Percentiles rank a stretch among this genome's conserved stretches.
These are phyloP conservation scores for Trichoderma orchidacearum DNA, from an alignment of 495 filamentous ascomycete species.

Conservation along the genomic window DNA sequence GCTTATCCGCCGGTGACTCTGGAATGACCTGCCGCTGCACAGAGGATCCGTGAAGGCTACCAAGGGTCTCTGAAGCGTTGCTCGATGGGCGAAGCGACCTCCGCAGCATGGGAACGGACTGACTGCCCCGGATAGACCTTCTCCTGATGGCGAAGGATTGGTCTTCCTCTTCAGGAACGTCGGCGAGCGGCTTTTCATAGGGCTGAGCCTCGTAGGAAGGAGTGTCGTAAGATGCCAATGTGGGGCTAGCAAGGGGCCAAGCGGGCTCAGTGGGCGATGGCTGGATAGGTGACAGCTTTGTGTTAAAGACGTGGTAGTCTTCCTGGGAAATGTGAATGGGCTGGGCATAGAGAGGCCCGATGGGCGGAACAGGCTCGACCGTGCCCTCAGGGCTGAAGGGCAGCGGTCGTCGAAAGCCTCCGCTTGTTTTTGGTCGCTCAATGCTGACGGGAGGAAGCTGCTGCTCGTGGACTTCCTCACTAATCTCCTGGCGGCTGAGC, in stretches of 20 bases:
- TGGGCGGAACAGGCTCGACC: constrained; percentile 13
- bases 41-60: constrained; percentile 21
- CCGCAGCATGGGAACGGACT: constrained; percentile 33
- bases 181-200: constrained; percentile 36
- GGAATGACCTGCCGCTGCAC: constrained; percentile 11
- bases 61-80: constrained; percentile 30
- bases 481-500: constrained; percentile 31
- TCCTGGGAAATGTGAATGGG: constrained; percentile 11
- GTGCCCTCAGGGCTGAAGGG: constrained; percentile 16
- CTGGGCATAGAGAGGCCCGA: constrained; percentile 14
- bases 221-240: constrained; percentile 11
- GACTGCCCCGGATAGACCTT: constrained; percentile 26
- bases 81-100: constrained; percentile 22
- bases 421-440: constrained; percentile 24
- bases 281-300: constrained; percentile 18
- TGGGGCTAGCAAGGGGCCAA: constrained; percentile 30
- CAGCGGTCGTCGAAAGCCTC: constrained; percentile 25
- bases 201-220: no score
- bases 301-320: constrained; percentile 13
- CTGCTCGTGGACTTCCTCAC: constrained; percentile 27
- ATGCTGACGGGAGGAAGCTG: constrained; percentile 12
- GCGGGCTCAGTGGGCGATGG: constrained; percentile 36
- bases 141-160: constrained; percentile 10
- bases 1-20: constrained; percentile 80
- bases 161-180: constrained; percentile 70